phyloP scores from a whole-genome alignment of 148 eudicot species.

The Fagopyrum homotropicum region DNA sequence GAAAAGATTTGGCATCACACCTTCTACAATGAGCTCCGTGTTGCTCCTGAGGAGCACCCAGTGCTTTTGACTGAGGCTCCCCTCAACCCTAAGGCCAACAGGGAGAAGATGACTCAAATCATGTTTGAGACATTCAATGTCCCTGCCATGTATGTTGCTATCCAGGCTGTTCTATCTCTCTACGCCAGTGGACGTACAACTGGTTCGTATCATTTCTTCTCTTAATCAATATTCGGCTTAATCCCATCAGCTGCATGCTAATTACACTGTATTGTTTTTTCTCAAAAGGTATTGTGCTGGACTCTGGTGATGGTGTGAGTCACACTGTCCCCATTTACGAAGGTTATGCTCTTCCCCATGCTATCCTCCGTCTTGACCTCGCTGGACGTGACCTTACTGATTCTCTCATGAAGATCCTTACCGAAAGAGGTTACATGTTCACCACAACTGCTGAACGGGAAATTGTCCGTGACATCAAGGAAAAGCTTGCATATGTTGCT shows the following conservation, averaged over 20 bases:
- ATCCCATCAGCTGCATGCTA: background rate
- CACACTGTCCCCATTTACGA: conserved; percentile 79
- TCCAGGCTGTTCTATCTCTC: conserved; percentile 79
- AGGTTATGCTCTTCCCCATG: conserved; percentile 78
- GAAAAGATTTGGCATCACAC: conserved; percentile 89
- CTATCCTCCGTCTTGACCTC: conserved; percentile 72
- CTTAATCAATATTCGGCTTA: background rate
- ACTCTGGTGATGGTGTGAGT: conserved; percentile 85
- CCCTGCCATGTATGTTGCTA: conserved; percentile 83
- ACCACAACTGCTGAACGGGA: conserved; percentile 80
- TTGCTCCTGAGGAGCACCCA: conserved; percentile 82
- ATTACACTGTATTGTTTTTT: background rate
- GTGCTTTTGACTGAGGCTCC: conserved; percentile 76
- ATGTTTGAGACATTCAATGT: conserved; percentile 79
- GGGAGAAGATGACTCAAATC: conserved; percentile 78
- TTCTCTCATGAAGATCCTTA: conserved; percentile 66
- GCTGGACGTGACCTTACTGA: conserved; percentile 81
- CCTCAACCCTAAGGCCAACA: conserved; percentile 81
- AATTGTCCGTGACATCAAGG: conserved; percentile 77
- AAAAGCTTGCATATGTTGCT: conserved; percentile 68
- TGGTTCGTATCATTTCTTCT: conserved; percentile 25
- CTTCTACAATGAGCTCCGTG: conserved; percentile 79
- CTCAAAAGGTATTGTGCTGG: conserved; percentile 61
- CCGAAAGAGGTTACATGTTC: conserved; percentile 73
- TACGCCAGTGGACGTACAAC: conserved; percentile 86